These are phyloP conservation scores for Beta macrorhiza DNA, from an alignment of 179 eudicot species.

Conservation along the genomic window DNA sequence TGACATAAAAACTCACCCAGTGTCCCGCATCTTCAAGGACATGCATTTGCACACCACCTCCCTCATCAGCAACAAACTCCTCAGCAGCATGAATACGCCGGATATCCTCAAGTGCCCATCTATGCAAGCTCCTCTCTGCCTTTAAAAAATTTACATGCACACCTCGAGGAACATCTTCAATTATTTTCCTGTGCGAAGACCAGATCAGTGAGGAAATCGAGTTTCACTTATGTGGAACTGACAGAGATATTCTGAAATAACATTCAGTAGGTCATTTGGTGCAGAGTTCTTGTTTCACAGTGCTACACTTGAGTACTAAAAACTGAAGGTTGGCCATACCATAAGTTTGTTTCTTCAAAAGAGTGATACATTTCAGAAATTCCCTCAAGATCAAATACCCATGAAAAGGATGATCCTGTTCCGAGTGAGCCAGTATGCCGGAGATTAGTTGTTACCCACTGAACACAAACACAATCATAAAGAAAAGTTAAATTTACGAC, in stretches of 20 bases:
- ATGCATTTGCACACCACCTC: slow-evolving; percentile 94
- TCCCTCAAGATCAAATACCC: slow-evolving; percentile 85
- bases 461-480: slow-evolving; percentile 18
- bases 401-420: slow-evolving; percentile 60
- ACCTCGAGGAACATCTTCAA: slow-evolving; percentile 91
- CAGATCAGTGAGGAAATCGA: slow-evolving; percentile 1
- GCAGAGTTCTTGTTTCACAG: neutral
- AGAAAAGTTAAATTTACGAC: neutral
- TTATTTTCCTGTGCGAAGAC: slow-evolving; percentile 57
- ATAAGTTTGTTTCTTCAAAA: slow-evolving; percentile 82
- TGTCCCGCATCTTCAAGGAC: slow-evolving; percentile 98
- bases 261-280: neutral
- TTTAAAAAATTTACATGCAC: slow-evolving; percentile 87
- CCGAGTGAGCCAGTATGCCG: slow-evolving; percentile 39
- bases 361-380: slow-evolving; percentile 85
- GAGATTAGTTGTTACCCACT: slow-evolving; percentile 97
- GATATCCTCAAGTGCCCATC: slow-evolving; percentile 92
- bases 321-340: slow-evolving; percentile 39
- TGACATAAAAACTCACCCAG: slow-evolving; percentile 54
- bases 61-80: slow-evolving; percentile 77
- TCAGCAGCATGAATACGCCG: slow-evolving; percentile 91
- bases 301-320: no score
- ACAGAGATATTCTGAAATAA: neutral
- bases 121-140: slow-evolving; percentile 92
- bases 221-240: neutral